phyloP scores from a whole-genome alignment of 352 stramenopile species.

The Nothophytophthora sp. region DNA sequence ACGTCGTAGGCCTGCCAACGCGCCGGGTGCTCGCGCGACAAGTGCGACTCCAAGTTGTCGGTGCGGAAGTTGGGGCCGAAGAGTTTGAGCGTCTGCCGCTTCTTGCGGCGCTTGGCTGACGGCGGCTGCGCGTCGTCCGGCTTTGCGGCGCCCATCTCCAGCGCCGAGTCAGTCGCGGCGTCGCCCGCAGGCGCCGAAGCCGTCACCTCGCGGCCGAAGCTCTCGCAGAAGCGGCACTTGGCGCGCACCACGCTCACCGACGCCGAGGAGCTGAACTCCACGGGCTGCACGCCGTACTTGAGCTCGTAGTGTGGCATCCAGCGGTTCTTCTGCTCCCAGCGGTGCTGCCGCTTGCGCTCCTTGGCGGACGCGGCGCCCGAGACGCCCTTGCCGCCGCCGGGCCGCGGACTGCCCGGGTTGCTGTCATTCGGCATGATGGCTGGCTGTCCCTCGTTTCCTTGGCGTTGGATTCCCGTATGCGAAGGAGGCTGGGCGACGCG shows the following conservation, averaged over 20 bases:
- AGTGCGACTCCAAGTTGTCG: conserved; percentile 57
- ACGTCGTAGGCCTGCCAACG: conserved; percentile 58
- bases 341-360: conserved; percentile 57
- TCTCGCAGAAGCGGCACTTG: conserved; percentile 66
- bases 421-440: neutral
- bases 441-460: neutral
- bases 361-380: conserved; percentile 15
- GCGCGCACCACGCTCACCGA: conserved; percentile 33
- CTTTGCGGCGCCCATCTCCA: no score
- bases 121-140: neutral
- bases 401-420: neutral
- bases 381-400: no score
- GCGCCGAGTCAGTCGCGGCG: no score
- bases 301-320: conserved; percentile 65
- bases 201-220: conserved; percentile 49
- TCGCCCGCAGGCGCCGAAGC: no score
- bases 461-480: no score
- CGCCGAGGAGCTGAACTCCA: conserved; percentile 31
- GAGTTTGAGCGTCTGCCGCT: conserved; percentile 61
- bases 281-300: conserved; percentile 58
- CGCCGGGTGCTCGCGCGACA: conserved; percentile 46
- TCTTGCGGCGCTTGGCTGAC: conserved; percentile 45
- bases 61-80: conserved; percentile 62
- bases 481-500: no score
- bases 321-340: conserved; percentile 68